Evolutionary conservation across 345 rosid species (phyloP).

Genomic region (Pseudoturritis turrita): DNA sequence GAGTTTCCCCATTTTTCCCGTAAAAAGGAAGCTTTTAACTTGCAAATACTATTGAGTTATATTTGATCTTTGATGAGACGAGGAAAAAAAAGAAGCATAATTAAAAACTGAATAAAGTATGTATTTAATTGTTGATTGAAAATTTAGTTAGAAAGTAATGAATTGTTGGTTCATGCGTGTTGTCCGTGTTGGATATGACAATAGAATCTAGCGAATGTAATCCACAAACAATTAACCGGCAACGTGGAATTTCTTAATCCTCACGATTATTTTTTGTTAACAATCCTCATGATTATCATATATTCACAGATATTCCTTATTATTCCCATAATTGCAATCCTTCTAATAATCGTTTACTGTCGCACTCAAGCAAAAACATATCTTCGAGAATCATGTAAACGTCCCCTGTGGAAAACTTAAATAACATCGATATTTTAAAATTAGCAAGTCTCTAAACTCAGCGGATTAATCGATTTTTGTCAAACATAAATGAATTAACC

Average conservation of each 20-base stretch:
- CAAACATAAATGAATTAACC: background rate
- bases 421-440: background rate
- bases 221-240: constrained; percentile 18
- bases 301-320: background rate
- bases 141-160: constrained; percentile 14
- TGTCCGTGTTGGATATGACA: constrained; percentile 33
- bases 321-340: constrained; percentile 9
- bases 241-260: constrained; percentile 28
- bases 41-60: background rate
- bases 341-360: background rate
- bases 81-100: background rate
- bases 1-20: background rate
- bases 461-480: background rate
- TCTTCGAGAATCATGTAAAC: constrained; percentile 2
- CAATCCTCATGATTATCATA: too few species aligned
- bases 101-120: background rate
- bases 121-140: background rate
- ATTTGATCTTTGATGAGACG: background rate
- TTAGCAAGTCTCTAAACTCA: background rate
- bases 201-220: constrained; percentile 29
- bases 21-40: background rate
- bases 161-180: constrained; percentile 22
- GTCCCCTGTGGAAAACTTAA: background rate
- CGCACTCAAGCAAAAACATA: constrained; percentile 5
- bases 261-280: constrained; percentile 1